Base-by-base conservation (phyloP, 2,329 filamentous ascomycete species). In the Westerdykella sp. region DNA sequence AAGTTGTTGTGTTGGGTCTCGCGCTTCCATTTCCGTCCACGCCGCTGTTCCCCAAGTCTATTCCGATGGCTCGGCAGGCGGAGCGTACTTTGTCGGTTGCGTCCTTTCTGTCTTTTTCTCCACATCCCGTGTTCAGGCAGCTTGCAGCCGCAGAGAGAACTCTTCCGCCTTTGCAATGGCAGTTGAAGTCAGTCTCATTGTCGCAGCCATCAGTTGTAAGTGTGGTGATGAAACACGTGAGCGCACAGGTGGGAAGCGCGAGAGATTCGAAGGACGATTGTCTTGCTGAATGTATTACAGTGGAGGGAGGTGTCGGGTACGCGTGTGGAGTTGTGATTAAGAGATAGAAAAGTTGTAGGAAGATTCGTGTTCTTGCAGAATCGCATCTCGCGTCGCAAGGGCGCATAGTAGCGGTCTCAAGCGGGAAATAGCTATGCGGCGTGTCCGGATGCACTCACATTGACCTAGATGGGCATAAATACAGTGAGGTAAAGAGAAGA, bases 161-260 rank as follows among this genome's bases (percentile, higher is more conserved):
- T 12, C 34, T 37, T 6, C 39, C 43, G 16, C 31, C 22, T 13
- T 48, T 46, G 31, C 55, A 57, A 22, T 57, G 55, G 18, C 55
- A 57, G 15, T 42, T 18, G 41, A 57, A 54, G 34, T 57, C 55
- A 5, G 46, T 41, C 28, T 56, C 53, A 30, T 37, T 43, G 5
- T 35, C 41, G 35, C 55, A 57, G 3, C 49, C 49, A 38, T 57
- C 55, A 3, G 34, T 42, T 4, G 49, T 41, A 14, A 57, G 41
- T 23, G 42, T 31, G n/a, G 39, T 46, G 16, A 57, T 34, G 16
- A 55, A 51, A 45, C 55, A 57, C 13, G 38, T 35, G n/a, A 57
- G 36, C 3, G 55, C 51, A 28, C 55, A 57, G 15, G 37, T 21
- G 14, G 54, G 54, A 5, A 57, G 44, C 6, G 46, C 38, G 10